Conservation (phyloP, 805 yeast species). For the Zygosaccharomyces kombuchaensis region DNA sequence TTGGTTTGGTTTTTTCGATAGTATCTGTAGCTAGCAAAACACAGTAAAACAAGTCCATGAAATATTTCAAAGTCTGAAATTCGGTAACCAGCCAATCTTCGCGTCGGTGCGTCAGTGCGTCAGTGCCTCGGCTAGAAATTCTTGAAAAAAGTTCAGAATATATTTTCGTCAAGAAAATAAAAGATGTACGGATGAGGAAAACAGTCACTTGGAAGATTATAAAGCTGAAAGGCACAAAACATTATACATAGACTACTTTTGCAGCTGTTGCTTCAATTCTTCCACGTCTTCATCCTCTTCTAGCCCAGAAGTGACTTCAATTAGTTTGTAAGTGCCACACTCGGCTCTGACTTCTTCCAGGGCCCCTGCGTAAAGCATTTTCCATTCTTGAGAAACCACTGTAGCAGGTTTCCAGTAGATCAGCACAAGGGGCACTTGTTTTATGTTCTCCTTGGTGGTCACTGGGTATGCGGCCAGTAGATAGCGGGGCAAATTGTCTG, state of each 20-base stretch:
- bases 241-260: slow-evolving; percentile 19
- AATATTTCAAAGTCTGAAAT: background rate
- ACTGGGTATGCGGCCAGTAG: slow-evolving; percentile 74
- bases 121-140: background rate
- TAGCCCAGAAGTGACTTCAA: slow-evolving; percentile 34
- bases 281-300: slow-evolving; percentile 34
- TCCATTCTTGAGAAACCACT: slow-evolving; percentile 64
- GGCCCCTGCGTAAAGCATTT: slow-evolving; percentile 91
- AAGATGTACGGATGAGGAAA: background rate
- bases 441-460: slow-evolving; percentile 64
- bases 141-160: background rate
- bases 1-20: slow-evolving; percentile 19
- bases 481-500: slow-evolving; percentile 77
- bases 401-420: slow-evolving; percentile 89
- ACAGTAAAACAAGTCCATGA: background rate
- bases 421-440: slow-evolving; percentile 67
- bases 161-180: background rate
- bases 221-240: no score
- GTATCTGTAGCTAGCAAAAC: slow-evolving; percentile 5
- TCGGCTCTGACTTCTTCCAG: slow-evolving; percentile 72
- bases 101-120: slow-evolving; percentile 2
- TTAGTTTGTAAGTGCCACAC: slow-evolving; percentile 59
- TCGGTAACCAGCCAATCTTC: background rate
- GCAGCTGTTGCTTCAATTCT: slow-evolving; percentile 38
- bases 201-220: background rate